These are phyloP conservation scores for Diospyros kaki DNA, from an alignment of 148 eudicot genomes.

Conservation along the genomic window DNA sequence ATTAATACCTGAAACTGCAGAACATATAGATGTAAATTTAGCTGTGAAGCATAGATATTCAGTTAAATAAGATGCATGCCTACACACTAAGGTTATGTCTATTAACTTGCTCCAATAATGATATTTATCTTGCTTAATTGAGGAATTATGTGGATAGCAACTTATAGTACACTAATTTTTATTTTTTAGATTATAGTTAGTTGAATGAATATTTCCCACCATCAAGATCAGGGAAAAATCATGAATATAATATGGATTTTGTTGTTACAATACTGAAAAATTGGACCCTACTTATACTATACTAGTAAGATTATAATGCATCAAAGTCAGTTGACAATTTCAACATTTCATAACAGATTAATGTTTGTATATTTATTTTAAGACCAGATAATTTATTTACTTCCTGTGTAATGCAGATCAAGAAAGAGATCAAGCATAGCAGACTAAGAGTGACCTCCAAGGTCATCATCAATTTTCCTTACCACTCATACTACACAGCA, in stretches of 20 bases:
- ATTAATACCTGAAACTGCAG: background rate
- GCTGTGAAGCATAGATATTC: background rate
- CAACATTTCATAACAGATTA: background rate
- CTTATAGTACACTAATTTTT: background rate
- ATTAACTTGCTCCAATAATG: background rate
- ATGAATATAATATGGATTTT: background rate
- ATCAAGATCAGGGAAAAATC: background rate
- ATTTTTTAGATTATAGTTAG: background rate
- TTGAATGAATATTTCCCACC: background rate
- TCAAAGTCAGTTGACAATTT: background rate
- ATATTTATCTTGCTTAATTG: background rate
- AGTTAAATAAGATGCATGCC: background rate
- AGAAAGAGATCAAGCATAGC: conserved; percentile 93
- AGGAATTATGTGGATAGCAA: background rate
- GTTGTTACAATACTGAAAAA: background rate
- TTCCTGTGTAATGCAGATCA: conserved; percentile 46
- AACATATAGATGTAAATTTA: background rate
- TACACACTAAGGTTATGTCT: background rate
- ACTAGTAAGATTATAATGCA: background rate
- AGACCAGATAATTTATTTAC: background rate
- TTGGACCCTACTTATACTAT: background rate
- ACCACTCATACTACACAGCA: background rate
- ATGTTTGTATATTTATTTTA: background rate
- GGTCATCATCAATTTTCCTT: conserved; percentile 34
- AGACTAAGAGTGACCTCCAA: conserved; percentile 88